Conservation (phyloP, 768 basidiomycete genomes). For the Galerina sulciceps region DNA sequence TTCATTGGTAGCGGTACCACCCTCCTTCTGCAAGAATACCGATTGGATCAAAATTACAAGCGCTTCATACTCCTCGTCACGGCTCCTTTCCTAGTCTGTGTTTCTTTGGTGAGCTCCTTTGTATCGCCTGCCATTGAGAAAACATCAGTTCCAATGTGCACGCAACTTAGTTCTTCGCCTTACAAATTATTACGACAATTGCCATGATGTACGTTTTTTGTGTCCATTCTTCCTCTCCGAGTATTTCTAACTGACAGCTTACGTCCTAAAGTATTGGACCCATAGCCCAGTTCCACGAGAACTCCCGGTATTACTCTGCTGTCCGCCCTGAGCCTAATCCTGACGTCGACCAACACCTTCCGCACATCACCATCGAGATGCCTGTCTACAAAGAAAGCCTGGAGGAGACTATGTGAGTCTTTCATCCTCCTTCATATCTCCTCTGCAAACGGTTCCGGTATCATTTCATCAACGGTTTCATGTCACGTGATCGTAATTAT, state of each 20-base stretch:
- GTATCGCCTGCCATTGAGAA: background rate
- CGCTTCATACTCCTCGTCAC: constrained; percentile 72
- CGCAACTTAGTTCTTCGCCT: constrained; percentile 67
- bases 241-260: constrained; percentile 22
- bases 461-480: background rate
- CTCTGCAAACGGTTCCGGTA: background rate
- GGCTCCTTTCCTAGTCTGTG: constrained; percentile 74
- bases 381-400: constrained; percentile 90
- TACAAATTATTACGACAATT: constrained; percentile 69
- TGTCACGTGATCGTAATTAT: background rate
- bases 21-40: constrained; percentile 66
- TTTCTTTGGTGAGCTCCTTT: constrained; percentile 61
- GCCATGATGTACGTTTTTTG: constrained; percentile 57
- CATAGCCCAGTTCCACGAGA: constrained; percentile 84
- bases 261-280: constrained; percentile 65
- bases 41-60: constrained; percentile 62
- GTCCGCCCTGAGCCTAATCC: constrained; percentile 62
- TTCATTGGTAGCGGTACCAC: constrained; percentile 68
- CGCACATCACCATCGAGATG: constrained; percentile 80
- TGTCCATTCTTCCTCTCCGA: background rate
- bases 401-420: constrained; percentile 77
- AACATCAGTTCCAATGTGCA: background rate
- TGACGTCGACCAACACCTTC: constrained; percentile 65
- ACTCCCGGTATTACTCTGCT: constrained; percentile 84
- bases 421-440: background rate